Percentiles rank a stretch among this genome's conserved stretches.
These are phyloP conservation scores for Graphilbum ipis-grandicollis DNA, from an alignment of 2,329 filamentous ascomycete species.

Conservation along the genomic window DNA sequence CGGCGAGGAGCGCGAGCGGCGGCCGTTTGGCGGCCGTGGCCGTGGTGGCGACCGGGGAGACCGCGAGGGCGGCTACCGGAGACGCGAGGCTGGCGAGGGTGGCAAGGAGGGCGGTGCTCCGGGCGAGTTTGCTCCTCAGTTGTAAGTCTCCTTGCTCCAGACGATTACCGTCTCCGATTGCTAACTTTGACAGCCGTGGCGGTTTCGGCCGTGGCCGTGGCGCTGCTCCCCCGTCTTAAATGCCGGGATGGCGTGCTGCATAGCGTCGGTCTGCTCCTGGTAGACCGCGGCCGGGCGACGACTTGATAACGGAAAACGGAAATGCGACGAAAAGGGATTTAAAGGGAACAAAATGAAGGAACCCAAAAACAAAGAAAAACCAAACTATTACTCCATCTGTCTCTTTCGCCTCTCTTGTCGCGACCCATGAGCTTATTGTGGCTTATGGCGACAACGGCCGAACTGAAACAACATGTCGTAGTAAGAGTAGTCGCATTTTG, in stretches of 20 bases:
- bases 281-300: not conserved
- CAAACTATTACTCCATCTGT: too few relatives aligned
- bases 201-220: conserved; percentile 76
- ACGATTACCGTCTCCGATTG: conserved; percentile 3
- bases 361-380: too few relatives aligned
- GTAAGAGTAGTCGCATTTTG: conserved; percentile 1
- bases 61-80: conserved; percentile 81
- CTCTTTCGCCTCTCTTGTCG: not conserved
- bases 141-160: conserved; percentile 33
- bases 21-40: conserved; percentile 68
- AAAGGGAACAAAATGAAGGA: too few relatives aligned
- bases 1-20: conserved; percentile 64
- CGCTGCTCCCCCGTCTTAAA: conserved; percentile 51
- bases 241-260: not conserved
- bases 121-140: conserved; percentile 81
- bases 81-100: conserved; percentile 69
- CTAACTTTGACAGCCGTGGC: conserved; percentile 48
- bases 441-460: not conserved
- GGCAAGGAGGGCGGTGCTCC: conserved; percentile 85
- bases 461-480: conserved; percentile 1
- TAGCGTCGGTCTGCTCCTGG: not conserved
- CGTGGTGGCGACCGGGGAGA: conserved; percentile 63
- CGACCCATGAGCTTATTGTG: too few relatives aligned
- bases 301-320: conserved; percentile 2
- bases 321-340: too few relatives aligned